phyloP scores from a whole-genome alignment of 2,329 filamentous ascomycete genomes.

The Cryoendolithus antarcticus region DNA sequence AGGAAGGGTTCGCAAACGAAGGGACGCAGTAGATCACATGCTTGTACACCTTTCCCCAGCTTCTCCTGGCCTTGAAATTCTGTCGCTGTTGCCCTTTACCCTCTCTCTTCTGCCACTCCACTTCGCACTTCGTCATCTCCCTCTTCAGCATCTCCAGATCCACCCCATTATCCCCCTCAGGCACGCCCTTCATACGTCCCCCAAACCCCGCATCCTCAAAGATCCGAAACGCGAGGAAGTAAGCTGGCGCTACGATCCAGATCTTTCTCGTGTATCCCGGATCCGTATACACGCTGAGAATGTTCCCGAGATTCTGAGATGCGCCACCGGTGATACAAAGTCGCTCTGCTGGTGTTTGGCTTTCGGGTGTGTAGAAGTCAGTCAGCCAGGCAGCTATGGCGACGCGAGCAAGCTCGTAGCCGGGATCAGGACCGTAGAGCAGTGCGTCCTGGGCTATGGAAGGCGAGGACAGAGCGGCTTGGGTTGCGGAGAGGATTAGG shows the following conservation, averaged over 20 bases:
- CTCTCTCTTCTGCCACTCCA: conserved; percentile 16
- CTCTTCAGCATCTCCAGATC: conserved; percentile 50
- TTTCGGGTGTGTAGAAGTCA: conserved; percentile 42
- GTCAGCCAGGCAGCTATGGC: conserved; percentile 60
- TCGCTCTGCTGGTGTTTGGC: conserved; percentile 38
- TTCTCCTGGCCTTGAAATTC: conserved; percentile 4
- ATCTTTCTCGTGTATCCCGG: conserved; percentile 60
- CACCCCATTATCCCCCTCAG: conserved; percentile 67
- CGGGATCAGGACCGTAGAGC: conserved; percentile 67
- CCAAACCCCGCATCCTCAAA: conserved; percentile 70
- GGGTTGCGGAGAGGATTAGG: conserved; percentile 49
- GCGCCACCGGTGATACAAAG: conserved; percentile 79
- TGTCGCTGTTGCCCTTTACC: conserved; percentile 1
- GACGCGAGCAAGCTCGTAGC: conserved; percentile 56
- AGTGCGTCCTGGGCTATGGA: conserved; percentile 51
- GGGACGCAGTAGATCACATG: conserved; percentile 84
- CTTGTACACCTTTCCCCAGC: conserved; percentile 62
- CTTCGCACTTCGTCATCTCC: conserved; percentile 40
- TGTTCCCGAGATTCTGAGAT: conserved; percentile 65
- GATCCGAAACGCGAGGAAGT: conserved; percentile 74
- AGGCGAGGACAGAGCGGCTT: conserved; percentile 49
- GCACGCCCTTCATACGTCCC: conserved; percentile 53
- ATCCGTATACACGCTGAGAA: conserved; percentile 72
- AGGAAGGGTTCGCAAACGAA: conserved; percentile 79
- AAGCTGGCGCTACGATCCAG: conserved; percentile 73